These are phyloP conservation scores for Cantharellus cinnabarinus DNA, from an alignment of 768 basidiomycete species.

Conservation along the genomic window DNA sequence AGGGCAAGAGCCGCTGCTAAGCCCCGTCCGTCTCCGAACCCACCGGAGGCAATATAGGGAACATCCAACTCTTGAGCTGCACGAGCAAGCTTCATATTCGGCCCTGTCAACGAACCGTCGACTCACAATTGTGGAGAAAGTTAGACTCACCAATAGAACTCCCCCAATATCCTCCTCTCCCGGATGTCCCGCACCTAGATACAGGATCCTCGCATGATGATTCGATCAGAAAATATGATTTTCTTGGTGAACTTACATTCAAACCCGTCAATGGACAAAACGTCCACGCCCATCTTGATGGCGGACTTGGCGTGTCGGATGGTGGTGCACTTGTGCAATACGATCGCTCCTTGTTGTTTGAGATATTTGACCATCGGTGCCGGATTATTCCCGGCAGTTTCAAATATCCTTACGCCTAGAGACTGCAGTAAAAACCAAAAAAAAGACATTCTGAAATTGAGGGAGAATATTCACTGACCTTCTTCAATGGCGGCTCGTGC, in stretches of 20 bases:
- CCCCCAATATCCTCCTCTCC: slow-evolving; percentile 89
- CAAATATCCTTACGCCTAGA: slow-evolving; percentile 58
- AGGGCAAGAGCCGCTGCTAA: slow-evolving; percentile 63
- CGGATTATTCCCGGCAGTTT: slow-evolving; percentile 84
- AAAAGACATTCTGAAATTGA: background rate
- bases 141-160: slow-evolving; percentile 41
- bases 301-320: slow-evolving; percentile 71
- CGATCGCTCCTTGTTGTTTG: slow-evolving; percentile 47
- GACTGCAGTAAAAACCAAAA: too few species aligned
- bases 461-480: slow-evolving; percentile 13
- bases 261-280: slow-evolving; percentile 76
- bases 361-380: slow-evolving; percentile 60
- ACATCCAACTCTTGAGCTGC: slow-evolving; percentile 66
- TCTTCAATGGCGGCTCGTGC: slow-evolving; percentile 69
- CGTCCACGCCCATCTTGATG: slow-evolving; percentile 61
- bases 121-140: background rate
- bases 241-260: slow-evolving; percentile 36
- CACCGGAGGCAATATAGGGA: slow-evolving; percentile 82
- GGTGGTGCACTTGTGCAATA: slow-evolving; percentile 82
- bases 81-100: slow-evolving; percentile 43
- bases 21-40: slow-evolving; percentile 72
- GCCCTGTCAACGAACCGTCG: background rate
- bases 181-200: slow-evolving; percentile 74
- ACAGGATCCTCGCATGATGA: background rate
- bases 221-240: background rate